Conservation (phyloP, 345 rosid species). For the thale cress (Arabidopsis thaliana) region TAIR10.1 NC_003076.8:26472001-26472500, state of each 20-base stretch:
- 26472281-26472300: slow-evolving; percentile 31
- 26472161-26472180: no score
- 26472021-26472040: slow-evolving; percentile 31
- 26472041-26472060: slow-evolving; percentile 3
- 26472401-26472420: slow-evolving; percentile 8
- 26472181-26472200: no score
- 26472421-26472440: neutral
- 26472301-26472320: slow-evolving; percentile 21
- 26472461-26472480: neutral
- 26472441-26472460: neutral
- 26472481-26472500: slow-evolving; percentile 5
- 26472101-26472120: neutral
- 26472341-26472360: neutral
- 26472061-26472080: slow-evolving; percentile 38
- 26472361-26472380: neutral
- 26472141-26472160: neutral
- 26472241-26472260: slow-evolving; percentile 20
- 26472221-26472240: slow-evolving; percentile 13
- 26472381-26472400: neutral
- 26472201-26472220: neutral
- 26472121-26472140: neutral
- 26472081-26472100: neutral
- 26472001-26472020: slow-evolving; percentile 35
- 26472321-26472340: slow-evolving; percentile 9
- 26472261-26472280: slow-evolving; percentile 10